Evolutionary conservation across 2,329 filamentous ascomycete genomes (phyloP).

Genomic region (Sporothrix pallida): DNA sequence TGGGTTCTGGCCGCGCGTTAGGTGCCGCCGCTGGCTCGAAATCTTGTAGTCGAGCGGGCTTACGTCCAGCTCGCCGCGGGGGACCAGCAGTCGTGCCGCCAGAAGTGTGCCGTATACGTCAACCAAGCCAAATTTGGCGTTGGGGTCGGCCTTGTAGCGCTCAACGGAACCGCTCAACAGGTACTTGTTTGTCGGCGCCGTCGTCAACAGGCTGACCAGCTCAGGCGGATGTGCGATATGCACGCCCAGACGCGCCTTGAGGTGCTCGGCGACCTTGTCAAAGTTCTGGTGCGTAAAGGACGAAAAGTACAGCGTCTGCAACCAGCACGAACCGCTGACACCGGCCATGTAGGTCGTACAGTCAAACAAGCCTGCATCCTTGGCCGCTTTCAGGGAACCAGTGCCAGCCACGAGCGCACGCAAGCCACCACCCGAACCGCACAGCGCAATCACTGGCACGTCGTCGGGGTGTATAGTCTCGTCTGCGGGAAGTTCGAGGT

Average conservation of each 20-base stretch:
- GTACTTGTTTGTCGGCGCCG: slow-evolving; percentile 90
- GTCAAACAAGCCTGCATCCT: slow-evolving; percentile 88
- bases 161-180: slow-evolving; percentile 88
- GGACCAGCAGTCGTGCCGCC: slow-evolving; percentile 82
- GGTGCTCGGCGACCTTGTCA: slow-evolving; percentile 74
- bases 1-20: slow-evolving; percentile 79
- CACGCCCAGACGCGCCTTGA: slow-evolving; percentile 82
- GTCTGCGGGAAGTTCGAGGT: slow-evolving; percentile 74
- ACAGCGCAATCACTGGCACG: slow-evolving; percentile 90
- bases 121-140: slow-evolving; percentile 85
- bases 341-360: slow-evolving; percentile 94
- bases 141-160: slow-evolving; percentile 81
- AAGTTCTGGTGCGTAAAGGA: slow-evolving; percentile 74
- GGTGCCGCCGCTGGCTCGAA: slow-evolving; percentile 79
- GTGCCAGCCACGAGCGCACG: slow-evolving; percentile 88
- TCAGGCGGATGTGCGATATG: slow-evolving; percentile 93
- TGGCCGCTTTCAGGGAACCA: slow-evolving; percentile 81
- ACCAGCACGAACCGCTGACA: slow-evolving; percentile 95
- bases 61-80: slow-evolving; percentile 79
- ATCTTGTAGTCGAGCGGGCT: slow-evolving; percentile 84
- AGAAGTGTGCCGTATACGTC: slow-evolving; percentile 90
- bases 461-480: slow-evolving; percentile 89
- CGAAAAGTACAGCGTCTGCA: slow-evolving; percentile 86
- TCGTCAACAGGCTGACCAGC: slow-evolving; percentile 79
- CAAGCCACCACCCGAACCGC: slow-evolving; percentile 89